These are phyloP conservation scores for Pyronema omphalodes DNA, from an alignment of 495 filamentous ascomycete species.

Conservation along the genomic window DNA sequence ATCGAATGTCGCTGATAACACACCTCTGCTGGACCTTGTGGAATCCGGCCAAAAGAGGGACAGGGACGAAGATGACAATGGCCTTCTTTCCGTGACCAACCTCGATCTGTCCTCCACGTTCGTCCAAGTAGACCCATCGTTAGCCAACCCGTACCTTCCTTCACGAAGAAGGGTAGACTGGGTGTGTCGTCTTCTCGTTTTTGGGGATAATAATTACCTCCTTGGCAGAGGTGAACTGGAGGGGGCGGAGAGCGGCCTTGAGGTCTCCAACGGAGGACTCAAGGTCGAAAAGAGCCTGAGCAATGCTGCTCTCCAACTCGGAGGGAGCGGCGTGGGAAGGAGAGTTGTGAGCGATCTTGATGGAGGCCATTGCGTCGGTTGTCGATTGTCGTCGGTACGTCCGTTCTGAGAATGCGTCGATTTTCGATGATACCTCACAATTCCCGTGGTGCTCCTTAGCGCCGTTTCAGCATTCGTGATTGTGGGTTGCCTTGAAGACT, in stretches of 20 bases:
- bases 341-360: slow-evolving; percentile 97
- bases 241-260: slow-evolving; percentile 74
- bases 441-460: too few species aligned
- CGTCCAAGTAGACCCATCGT: slow-evolving; percentile 39
- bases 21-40: slow-evolving; percentile 99
- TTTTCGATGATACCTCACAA: too few species aligned
- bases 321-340: slow-evolving; percentile 81
- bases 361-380: slow-evolving; percentile 47
- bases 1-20: slow-evolving; percentile 13
- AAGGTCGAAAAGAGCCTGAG: slow-evolving; percentile 87
- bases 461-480: too few species aligned
- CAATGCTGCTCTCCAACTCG: slow-evolving; percentile 87
- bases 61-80: slow-evolving; percentile 99
- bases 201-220: slow-evolving; percentile 58
- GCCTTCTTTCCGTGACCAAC: slow-evolving; percentile 99
- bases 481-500: too few species aligned
- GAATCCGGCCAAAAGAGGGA: slow-evolving; percentile 86
- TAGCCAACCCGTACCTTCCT: slow-evolving; percentile 25
- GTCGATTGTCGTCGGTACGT: background rate
- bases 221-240: slow-evolving; percentile 92
- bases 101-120: slow-evolving; percentile 69
- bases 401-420: too few species aligned
- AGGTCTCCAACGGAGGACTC: slow-evolving; percentile 96
- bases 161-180: slow-evolving; percentile 24
- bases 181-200: slow-evolving; percentile 12